Evolutionary conservation across 2,329 filamentous ascomycete species (phyloP).

Genomic region (Diaporthe vexans): DNA sequence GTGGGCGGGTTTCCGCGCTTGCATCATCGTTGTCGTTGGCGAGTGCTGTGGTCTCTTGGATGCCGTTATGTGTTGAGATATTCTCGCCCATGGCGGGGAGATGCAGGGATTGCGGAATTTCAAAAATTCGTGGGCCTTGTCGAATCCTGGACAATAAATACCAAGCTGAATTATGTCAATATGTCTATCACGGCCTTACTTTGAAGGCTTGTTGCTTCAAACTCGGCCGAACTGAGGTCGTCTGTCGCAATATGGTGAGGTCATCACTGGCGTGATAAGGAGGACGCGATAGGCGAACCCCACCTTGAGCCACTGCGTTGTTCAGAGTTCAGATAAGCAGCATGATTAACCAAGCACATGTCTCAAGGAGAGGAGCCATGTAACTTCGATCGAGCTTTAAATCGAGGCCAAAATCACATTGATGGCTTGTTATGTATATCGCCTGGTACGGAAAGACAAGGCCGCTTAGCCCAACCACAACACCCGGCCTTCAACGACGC

Average conservation of each 20-base stretch:
- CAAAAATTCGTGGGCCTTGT: not conserved
- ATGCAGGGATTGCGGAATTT: not conserved
- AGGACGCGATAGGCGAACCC: conserved; percentile 11
- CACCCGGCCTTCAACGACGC: not conserved
- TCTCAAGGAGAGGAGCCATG: not conserved
- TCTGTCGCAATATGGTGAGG: conserved; percentile 1
- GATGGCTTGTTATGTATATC: not conserved
- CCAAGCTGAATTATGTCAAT: too few relatives aligned
- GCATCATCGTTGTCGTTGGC: not conserved
- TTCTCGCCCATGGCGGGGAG: conserved; percentile 11
- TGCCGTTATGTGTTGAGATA: not conserved
- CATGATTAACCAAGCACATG: not conserved
- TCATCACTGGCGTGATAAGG: conserved; percentile 22
- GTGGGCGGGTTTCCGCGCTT: not conserved
- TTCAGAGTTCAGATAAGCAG: not conserved
- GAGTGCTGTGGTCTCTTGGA: not conserved
- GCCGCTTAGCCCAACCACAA: not conserved
- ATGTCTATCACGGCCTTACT: too few relatives aligned
- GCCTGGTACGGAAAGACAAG: not conserved
- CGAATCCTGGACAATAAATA: too few relatives aligned
- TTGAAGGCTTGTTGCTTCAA: too few relatives aligned
- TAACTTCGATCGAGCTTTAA: not conserved
- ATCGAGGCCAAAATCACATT: not conserved
- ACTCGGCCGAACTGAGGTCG: too few relatives aligned
- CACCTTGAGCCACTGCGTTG: not conserved